These are phyloP conservation scores for Aureobasidium zeae DNA, from an alignment of 2,329 filamentous ascomycete species.

Conservation along the genomic window DNA sequence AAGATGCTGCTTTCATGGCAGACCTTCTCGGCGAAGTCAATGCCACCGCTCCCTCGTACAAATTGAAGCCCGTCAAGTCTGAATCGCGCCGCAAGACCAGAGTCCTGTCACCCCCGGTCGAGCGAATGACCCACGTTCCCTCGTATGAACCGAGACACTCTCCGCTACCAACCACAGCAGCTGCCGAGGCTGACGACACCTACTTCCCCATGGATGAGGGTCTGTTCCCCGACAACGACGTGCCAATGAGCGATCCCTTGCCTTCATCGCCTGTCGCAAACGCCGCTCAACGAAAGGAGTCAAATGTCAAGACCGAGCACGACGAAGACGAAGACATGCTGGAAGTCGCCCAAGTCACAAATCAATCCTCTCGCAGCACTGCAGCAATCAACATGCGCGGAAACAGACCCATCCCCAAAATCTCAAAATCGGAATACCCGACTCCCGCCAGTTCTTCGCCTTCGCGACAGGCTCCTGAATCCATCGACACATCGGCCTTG, in stretches of 20 bases:
- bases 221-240: constrained; percentile 54
- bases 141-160: constrained; percentile 21
- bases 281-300: constrained; percentile 34
- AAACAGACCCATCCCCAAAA: constrained; percentile 65
- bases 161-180: constrained; percentile 1
- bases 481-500: constrained; percentile 70
- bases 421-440: constrained; percentile 59
- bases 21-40: constrained; percentile 83
- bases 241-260: constrained; percentile 75
- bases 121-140: constrained; percentile 37
- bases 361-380: constrained; percentile 51
- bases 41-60: constrained; percentile 55
- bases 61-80: constrained; percentile 59
- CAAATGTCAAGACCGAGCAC: constrained; percentile 55
- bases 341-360: constrained; percentile 72
- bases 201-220: constrained; percentile 31
- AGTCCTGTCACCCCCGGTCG: constrained; percentile 64
- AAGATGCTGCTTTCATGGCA: constrained; percentile 79
- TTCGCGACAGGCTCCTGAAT: constrained; percentile 46
- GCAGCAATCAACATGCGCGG: constrained; percentile 78
- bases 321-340: constrained; percentile 73
- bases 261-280: constrained; percentile 67
- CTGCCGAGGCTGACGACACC: constrained; percentile 18
- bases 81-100: constrained; percentile 70
- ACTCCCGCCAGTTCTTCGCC: constrained; percentile 72